Evolutionary conservation across 495 filamentous ascomycete genomes (phyloP), one percentile per base, ranked within the genome.

Genomic region (Aspergillus asperescens): DNA sequence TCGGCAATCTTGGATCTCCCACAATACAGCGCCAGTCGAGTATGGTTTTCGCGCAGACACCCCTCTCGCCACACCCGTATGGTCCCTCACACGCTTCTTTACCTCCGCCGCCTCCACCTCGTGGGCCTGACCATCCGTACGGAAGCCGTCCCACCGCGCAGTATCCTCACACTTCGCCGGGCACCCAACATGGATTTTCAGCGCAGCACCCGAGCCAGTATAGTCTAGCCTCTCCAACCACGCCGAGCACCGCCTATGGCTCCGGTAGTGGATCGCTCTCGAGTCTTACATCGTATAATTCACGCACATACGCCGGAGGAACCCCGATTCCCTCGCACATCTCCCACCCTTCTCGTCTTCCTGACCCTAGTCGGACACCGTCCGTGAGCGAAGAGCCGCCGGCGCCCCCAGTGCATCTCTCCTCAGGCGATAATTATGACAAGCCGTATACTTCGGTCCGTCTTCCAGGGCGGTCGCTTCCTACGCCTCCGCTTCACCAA

Each of bases 21-120:
- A 65, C 55, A 23, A 50, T 70, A 16, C 58, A 61, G 23, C 64
- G 64, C 52, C 65, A 63, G 49, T 58, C 67, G 41, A 67, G 70
- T 54, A 50, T 62, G 48, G 58, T 52, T 5, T 72, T 68, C 32
- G 53, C 63, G 28, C 67, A 68, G 7, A 54, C 73, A 25, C 59
- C 70, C 20, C 62, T 66, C 12, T 70, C 67, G 16, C 64, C 64
- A 3, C 62, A 66, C 45, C 57, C 68, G 9, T 72, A 72, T 25
- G 57, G 60, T 20, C 65, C 68, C 20, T 40, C 68, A 19, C 60
- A 69, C 24, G 62, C 72, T 12, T 63, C 62, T 8, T 61, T 68
- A 41, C 64, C 72, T 10, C 64, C 71, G 16, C 77, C 77, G 13
- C 77, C 77, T 25, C 75, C 74, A 18, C 76, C 77, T 47, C 72